phyloP scores from a whole-genome alignment of 768 basidiomycete genomes.

The Suillus subluteus region DNA sequence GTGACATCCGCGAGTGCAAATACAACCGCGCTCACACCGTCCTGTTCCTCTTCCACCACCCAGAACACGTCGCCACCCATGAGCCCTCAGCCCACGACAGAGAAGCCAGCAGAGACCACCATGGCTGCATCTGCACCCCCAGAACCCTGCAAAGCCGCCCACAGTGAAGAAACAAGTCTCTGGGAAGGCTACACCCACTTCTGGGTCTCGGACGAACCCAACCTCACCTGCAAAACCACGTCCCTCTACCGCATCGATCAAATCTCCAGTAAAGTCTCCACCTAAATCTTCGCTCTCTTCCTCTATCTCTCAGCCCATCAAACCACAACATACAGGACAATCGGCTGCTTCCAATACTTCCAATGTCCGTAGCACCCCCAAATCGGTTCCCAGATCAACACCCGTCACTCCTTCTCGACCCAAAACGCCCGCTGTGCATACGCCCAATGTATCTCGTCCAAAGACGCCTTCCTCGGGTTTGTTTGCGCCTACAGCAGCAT shows the following conservation, averaged over 20 bases:
- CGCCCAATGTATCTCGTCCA: constrained; percentile 37
- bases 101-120: constrained; percentile 26
- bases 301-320: constrained; percentile 41
- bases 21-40: constrained; percentile 41
- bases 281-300: constrained; percentile 36
- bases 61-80: constrained; percentile 23
- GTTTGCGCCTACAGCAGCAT: constrained; percentile 84
- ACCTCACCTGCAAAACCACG: constrained; percentile 36
- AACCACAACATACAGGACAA: constrained; percentile 45
- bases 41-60: constrained; percentile 34
- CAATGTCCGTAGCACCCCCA: constrained; percentile 29
- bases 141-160: constrained; percentile 25
- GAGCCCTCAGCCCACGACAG: constrained; percentile 35
- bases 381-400: constrained; percentile 29
- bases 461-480: constrained; percentile 71
- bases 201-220: constrained; percentile 22
- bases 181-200: constrained; percentile 27
- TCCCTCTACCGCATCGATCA: constrained; percentile 22
- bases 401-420: constrained; percentile 39
- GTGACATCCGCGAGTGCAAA: constrained; percentile 28
- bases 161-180: constrained; percentile 20
- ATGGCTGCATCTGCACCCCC: constrained; percentile 23
- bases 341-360: constrained; percentile 39
- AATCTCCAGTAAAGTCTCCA: constrained; percentile 29
- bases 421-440: constrained; percentile 36